Conservation (phyloP, 495 filamentous ascomycete genomes). For the Platismatia glauca region DNA sequence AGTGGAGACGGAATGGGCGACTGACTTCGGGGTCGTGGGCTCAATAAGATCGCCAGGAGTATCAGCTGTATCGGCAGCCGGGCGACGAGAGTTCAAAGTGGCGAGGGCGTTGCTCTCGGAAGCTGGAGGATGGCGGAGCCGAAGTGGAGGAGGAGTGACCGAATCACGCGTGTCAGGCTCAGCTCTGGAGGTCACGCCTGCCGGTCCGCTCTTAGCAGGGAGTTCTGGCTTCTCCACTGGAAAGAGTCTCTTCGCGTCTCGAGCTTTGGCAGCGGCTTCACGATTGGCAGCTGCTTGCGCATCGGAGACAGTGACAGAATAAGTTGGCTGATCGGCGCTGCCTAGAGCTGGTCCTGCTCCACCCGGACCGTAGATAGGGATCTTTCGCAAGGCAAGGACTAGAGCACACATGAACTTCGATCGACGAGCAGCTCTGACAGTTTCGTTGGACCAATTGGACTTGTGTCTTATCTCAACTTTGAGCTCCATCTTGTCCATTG, state of each 20-base stretch:
- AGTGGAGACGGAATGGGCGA: slow-evolving; percentile 10
- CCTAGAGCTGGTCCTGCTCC: slow-evolving; percentile 60
- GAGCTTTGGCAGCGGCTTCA: slow-evolving; percentile 49
- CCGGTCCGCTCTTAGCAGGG: slow-evolving; percentile 22
- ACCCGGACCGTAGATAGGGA: slow-evolving; percentile 79
- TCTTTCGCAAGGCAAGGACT: slow-evolving; percentile 71
- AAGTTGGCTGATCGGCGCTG: slow-evolving; percentile 58
- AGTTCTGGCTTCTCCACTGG: slow-evolving; percentile 35
- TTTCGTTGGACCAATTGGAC: slow-evolving; percentile 92
- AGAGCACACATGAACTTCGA: slow-evolving; percentile 97
- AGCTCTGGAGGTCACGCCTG: slow-evolving; percentile 29
- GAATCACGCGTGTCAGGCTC: slow-evolving; percentile 28
- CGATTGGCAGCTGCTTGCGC: slow-evolving; percentile 50
- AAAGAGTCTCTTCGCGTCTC: slow-evolving; percentile 54
- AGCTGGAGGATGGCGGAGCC: slow-evolving; percentile 27
- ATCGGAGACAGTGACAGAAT: slow-evolving; percentile 64
- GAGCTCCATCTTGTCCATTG: slow-evolving; percentile 81
- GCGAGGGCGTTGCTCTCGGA: slow-evolving; percentile 38
- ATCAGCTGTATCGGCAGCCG: slow-evolving; percentile 33
- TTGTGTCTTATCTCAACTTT: slow-evolving; percentile 82
- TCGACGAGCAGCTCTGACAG: slow-evolving; percentile 68
- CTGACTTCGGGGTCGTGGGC: slow-evolving; percentile 16
- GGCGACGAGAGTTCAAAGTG: slow-evolving; percentile 36
- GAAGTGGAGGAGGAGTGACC: slow-evolving; percentile 28
- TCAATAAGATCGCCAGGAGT: slow-evolving; percentile 21